Evolutionary conservation across 345 rosid species (phyloP).

Genomic region (Hypericum androsaemum): DNA sequence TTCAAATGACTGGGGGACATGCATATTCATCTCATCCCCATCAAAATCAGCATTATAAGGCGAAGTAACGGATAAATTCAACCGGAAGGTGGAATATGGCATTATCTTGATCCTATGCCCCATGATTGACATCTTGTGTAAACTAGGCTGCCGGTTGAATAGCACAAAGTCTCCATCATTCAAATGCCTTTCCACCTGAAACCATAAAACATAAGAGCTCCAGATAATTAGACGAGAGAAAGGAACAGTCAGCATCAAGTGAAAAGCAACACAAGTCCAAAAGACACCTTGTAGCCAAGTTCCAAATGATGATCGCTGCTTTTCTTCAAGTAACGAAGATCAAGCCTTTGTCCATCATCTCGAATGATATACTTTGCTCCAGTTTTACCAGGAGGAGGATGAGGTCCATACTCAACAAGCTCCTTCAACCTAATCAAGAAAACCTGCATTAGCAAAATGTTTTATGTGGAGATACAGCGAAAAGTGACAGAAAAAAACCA

Average conservation of each 20-base stretch:
- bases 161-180: conserved; percentile 89
- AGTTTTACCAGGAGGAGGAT: conserved; percentile 95
- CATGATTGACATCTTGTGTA: conserved; percentile 98
- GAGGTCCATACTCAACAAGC: conserved; percentile 94
- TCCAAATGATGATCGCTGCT: conserved; percentile 98
- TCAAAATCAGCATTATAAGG: conserved; percentile 99
- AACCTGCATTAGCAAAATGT: conserved; percentile 2
- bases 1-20: conserved; percentile 92
- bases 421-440: conserved; percentile 58
- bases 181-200: conserved; percentile 92
- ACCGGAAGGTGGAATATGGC: conserved; percentile 94
- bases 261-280: not conserved
- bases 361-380: conserved; percentile 96
- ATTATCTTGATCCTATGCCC: conserved; percentile 93
- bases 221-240: not conserved
- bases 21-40: conserved; percentile 99
- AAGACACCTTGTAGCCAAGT: conserved; percentile 78
- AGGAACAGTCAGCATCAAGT: not conserved
- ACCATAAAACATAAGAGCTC: conserved; percentile 9
- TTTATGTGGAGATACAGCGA: not conserved
- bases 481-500: conserved; percentile 2
- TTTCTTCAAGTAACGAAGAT: conserved; percentile 93
- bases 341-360: conserved; percentile 97
- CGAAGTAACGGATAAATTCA: conserved; percentile 88
- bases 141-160: conserved; percentile 96